Conservation (phyloP, 129 eudicot genomes). For the Calendula officinalis region DNA sequence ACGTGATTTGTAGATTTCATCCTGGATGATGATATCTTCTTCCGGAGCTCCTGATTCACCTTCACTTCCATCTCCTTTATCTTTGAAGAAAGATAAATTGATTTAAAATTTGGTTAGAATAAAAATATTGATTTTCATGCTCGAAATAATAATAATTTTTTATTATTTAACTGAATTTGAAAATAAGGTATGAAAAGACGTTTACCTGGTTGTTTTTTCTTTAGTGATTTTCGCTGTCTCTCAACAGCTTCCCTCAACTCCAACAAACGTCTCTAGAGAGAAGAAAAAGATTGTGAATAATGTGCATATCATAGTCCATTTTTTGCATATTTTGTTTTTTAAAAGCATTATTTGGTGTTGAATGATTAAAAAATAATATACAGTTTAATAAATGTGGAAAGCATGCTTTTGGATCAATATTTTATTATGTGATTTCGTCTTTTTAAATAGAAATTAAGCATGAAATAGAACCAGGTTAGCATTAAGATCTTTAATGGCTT, state of each 20-base stretch:
- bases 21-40: constrained; percentile 79
- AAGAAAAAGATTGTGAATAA: constrained; percentile 13
- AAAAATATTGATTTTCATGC: neutral
- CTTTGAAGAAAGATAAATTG: constrained; percentile 35
- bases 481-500: constrained; percentile 85
- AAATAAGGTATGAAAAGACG: neutral
- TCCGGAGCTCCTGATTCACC: constrained; percentile 68
- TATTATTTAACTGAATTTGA: no score
- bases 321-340: no score
- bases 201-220: constrained; percentile 83
- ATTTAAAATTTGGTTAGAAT: constrained; percentile 2
- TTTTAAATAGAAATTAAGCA: no score
- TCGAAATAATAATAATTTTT: neutral
- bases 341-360: no score
- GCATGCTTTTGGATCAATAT: no score
- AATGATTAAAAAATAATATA: no score
- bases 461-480: constrained; percentile 54
- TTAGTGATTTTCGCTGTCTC: constrained; percentile 83
- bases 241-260: constrained; percentile 90
- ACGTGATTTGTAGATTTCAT: constrained; percentile 90
- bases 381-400: no score
- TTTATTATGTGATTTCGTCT: no score
- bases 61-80: constrained; percentile 71
- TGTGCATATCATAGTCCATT: no score
- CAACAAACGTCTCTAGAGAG: constrained; percentile 64